Base-by-base conservation (phyloP, 306 rosid genomes). In the Dryas octopetala region DNA sequence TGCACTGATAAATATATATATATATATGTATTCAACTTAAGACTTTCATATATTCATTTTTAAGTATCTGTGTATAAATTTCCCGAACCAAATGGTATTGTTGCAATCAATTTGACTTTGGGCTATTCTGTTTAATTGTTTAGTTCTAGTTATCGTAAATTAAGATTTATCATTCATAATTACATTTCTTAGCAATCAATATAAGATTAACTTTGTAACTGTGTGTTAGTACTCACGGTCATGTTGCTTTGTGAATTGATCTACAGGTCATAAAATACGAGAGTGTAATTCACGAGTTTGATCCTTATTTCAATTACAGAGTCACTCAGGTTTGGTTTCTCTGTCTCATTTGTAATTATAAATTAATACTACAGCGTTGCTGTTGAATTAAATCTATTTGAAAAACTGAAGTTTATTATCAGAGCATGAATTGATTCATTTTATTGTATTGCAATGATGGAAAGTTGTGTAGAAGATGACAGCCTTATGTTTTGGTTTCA, bases 221-320 rank as follows among this genome's bases (percentile, higher is more conserved):
- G 50, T 45, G 74, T 15, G 16, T 19, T 50, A 9, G 40, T 55
- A 32, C 80, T 71, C 17, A 59, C 41, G 8, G 57, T 69, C 46
- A 66, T 68, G 26, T 71, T 77, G 41, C 74, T 79, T 73, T 43
- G 15, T 75, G 68, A 48, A 59, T 69, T 79, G 73, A 67, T 83
- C 12, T 85, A 46, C 97, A 96, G 99, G 99, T 95, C 59, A 95
- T 95, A 66, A 95, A 95, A 86, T 95, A 95, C 46, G 98, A 95
- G 89, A 95, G 98, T 68, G 98, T 95, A 68, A 95, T 95, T 76
- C 98, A 95, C 23, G 98, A 95, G 80, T 95, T 95, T 55, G 98
- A 95, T 86, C 98, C 98, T 70, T 95, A 95, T 79, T 95, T 95
- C 89, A 95, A 95, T 82, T 95, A 95, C 72, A 87, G 98, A 82